These are phyloP conservation scores for Mycena sp. DNA, from an alignment of 1,284 basidiomycete species.

Conservation along the genomic window DNA sequence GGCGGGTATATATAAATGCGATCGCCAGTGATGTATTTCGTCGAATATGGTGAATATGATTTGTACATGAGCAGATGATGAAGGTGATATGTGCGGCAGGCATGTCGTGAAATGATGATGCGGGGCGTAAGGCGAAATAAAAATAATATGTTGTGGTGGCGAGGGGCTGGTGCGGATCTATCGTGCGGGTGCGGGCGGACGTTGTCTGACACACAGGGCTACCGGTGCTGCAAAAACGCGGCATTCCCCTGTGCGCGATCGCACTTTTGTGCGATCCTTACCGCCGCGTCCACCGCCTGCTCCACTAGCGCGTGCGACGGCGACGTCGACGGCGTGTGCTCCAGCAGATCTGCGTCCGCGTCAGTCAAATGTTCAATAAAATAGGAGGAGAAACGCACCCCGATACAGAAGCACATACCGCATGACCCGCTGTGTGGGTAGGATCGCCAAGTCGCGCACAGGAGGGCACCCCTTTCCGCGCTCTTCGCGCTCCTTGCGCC, in stretches of 20 bases:
- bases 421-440: slow-evolving; percentile 75
- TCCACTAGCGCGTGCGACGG: slow-evolving; percentile 57
- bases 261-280: slow-evolving; percentile 69
- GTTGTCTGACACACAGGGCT: no score
- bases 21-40: no score
- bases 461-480: slow-evolving; percentile 38
- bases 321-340: slow-evolving; percentile 48
- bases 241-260: slow-evolving; percentile 71
- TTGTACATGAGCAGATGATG: no score
- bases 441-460: slow-evolving; percentile 71
- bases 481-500: neutral
- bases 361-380: slow-evolving; percentile 5
- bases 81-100: no score
- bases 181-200: no score
- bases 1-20: no score
- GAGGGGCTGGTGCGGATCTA: no score
- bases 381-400: slow-evolving; percentile 51
- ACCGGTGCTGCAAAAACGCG: slow-evolving; percentile 51
- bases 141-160: no score
- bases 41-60: no score
- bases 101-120: no score
- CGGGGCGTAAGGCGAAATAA: no score
- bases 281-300: slow-evolving; percentile 65
- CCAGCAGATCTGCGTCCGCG: slow-evolving; percentile 45
- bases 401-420: slow-evolving; percentile 74